Evolutionary conservation across 306 rosid genomes (phyloP), one percentile per base, ranked within the genome.

Genomic region (Fagus sylvatica): DNA sequence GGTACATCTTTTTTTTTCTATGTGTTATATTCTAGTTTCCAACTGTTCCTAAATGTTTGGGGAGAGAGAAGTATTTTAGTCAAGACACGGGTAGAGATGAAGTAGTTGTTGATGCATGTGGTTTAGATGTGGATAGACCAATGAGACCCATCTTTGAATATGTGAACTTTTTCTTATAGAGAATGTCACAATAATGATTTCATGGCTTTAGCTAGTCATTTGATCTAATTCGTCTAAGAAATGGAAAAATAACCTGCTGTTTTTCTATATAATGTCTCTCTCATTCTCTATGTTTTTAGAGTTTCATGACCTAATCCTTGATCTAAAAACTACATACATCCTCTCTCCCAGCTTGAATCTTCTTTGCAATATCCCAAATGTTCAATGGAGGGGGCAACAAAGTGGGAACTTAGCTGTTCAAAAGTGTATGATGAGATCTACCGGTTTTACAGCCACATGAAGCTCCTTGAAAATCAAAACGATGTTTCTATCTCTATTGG

Each of bases 401-500:
- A 87, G 76, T 57, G 87, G 88, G 80, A 73, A 33, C 56, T 37
- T 71, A 36, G 34, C 33, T 48, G 77, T 73, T 67, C 73, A 22
- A 30, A 78, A 42, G 70, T 41, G 74, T 80, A 72, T 39, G 84
- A 66, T 22, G 78, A 71, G 42, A 54, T 60, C 4, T 59, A 40
- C 32, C 34, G 8, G 69, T 57, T 76, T 74, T 43, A 74, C 70
- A 69, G 75, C 80, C 65, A 34, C 16, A 74, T 6, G 75, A 83
- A 71, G 80, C 80, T 71, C 34, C 65, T 53, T 43, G 57, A 69
- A 53, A 68, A 81, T 13, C 43, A 43, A 49, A 46, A 53, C 28
- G 5, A 55, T 68, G 69, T 42, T 48, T 2, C 61, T 5, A 33
- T 32, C 53, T 72, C 85, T 32, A 8, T 75, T 40, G 80, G 81